Conservation (phyloP, 768 basidiomycete genomes). For the Fibroporia radiculosa region DNA sequence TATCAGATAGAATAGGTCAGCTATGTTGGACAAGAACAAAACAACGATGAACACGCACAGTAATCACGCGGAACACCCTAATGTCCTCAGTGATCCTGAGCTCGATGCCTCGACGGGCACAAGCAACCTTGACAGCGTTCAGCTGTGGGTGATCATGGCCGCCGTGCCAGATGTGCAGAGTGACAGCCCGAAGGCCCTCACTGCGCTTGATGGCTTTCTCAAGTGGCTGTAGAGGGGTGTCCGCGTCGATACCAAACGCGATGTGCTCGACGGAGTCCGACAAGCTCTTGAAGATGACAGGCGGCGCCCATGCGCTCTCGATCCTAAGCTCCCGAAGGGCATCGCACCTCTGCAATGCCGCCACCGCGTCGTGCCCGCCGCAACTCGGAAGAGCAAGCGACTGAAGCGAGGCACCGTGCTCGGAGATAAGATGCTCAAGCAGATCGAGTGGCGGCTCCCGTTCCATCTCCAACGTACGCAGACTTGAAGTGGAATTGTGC, state of each 20-base stretch:
- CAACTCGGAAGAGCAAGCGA: constrained; percentile 54
- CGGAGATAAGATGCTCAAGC: constrained; percentile 45
- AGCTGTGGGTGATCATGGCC: constrained; percentile 44
- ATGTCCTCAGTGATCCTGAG: constrained; percentile 45
- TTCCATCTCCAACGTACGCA: constrained; percentile 49
- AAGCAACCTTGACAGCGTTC: constrained; percentile 51
- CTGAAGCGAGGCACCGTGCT: constrained; percentile 41
- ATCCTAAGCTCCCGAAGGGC: constrained; percentile 47
- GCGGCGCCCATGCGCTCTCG: constrained; percentile 44
- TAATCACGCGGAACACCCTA: constrained; percentile 40
- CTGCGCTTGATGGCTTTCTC: constrained; percentile 45
- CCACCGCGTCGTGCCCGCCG: constrained; percentile 37
- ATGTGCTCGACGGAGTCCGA: constrained; percentile 46
- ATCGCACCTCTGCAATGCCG: constrained; percentile 38
- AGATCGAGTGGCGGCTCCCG: constrained; percentile 50
- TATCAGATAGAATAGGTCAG: background rate
- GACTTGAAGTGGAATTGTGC: constrained; percentile 41
- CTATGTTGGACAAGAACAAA: constrained; percentile 1
- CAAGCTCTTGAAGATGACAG: constrained; percentile 38
- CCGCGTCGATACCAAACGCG: constrained; percentile 52
- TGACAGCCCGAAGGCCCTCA: constrained; percentile 38
- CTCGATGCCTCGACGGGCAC: constrained; percentile 53
- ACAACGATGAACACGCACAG: constrained; percentile 30
- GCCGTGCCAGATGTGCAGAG: constrained; percentile 46
- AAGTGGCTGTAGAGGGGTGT: constrained; percentile 46